Evolutionary conservation across 2,329 filamentous ascomycete genomes (phyloP).

Genomic region (Paraconiothyrium sp.): DNA sequence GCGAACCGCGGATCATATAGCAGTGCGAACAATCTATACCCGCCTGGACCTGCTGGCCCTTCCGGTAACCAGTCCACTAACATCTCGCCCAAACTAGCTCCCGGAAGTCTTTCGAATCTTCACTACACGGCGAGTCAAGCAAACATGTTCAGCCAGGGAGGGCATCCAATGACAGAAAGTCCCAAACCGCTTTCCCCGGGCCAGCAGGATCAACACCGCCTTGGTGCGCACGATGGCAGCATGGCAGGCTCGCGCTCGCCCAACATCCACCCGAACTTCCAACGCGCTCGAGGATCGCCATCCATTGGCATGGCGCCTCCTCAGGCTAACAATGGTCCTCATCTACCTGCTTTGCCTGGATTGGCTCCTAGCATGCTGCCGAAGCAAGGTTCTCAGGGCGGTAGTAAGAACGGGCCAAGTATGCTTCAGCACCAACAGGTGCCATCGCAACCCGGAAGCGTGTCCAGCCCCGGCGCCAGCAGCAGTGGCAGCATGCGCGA

Average conservation of each 20-base stretch:
- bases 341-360: slow-evolving; percentile 55
- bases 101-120: slow-evolving; percentile 48
- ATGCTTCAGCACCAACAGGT: slow-evolving; percentile 54
- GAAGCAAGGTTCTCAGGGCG: slow-evolving; percentile 43
- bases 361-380: slow-evolving; percentile 45
- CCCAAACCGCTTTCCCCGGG: slow-evolving; percentile 84
- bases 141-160: slow-evolving; percentile 74
- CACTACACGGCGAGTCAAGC: slow-evolving; percentile 48
- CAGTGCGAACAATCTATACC: slow-evolving; percentile 47
- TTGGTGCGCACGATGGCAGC: slow-evolving; percentile 61
- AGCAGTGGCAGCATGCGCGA: slow-evolving; percentile 72
- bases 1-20: slow-evolving; percentile 39
- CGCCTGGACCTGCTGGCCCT: slow-evolving; percentile 39
- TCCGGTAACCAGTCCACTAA: slow-evolving; percentile 53
- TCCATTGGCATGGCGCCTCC: slow-evolving; percentile 57
- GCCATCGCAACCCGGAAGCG: slow-evolving; percentile 60
- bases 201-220: slow-evolving; percentile 61
- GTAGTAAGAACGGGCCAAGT: slow-evolving; percentile 49
- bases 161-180: slow-evolving; percentile 76
- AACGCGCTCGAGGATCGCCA: slow-evolving; percentile 65
- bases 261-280: slow-evolving; percentile 71
- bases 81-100: slow-evolving; percentile 49
- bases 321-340: slow-evolving; percentile 52
- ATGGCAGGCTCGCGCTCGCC: slow-evolving; percentile 69
- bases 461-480: slow-evolving; percentile 64